Evolutionary conservation across 257 asterid genomes (phyloP), one percentile per base, ranked within the genome.

Genomic region (Paulownia fortunei): DNA sequence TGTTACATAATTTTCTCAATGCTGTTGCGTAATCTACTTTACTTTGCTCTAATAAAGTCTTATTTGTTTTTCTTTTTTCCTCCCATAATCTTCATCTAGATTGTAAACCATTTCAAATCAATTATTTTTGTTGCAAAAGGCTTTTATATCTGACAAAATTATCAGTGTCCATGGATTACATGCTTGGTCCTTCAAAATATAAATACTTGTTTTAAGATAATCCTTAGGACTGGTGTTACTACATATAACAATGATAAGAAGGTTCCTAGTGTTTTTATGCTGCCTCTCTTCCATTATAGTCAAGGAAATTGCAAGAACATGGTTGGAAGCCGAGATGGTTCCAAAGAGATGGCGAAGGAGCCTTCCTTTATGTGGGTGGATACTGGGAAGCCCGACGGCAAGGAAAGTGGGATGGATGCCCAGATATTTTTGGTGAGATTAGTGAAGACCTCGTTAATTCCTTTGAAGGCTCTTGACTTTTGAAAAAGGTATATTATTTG

Each of bases 301-400:
- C 99, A 1, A 89, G 97, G 82, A 92, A 94, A 85, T 68, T 92
- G 82, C 99, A 94, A 91, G 98, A 92, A 83, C 82, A 87, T 62
- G 99, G 99, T 36, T 94, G 99, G 98, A 91, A 83, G 65, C 97
- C 98, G 0, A 86, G 91, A 78, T 94, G 99, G 99, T 94, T 94
- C 79, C 23, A 81, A 56, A 87, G 87, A 75, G 89, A 87, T 1
- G 81, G 89, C 6, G 95, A 84, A 47, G 96, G 96, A 69, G 81
- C 95, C 41, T 94, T 87, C 82, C 84, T 75, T 32, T 94, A 87
- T 68, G 41, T 69, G 7, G 98, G 97, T 42, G 96, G 97, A 51
- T 94, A 94, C 74, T 94, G 99, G 99, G 98, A 91, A 87, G 87
- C 99, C 51, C 87, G 99, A 15, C 92, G 92, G 69, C 82, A 13